Evolutionary conservation across 2,329 filamentous ascomycete species (phyloP).

Genomic region (Beauveria sp.): DNA sequence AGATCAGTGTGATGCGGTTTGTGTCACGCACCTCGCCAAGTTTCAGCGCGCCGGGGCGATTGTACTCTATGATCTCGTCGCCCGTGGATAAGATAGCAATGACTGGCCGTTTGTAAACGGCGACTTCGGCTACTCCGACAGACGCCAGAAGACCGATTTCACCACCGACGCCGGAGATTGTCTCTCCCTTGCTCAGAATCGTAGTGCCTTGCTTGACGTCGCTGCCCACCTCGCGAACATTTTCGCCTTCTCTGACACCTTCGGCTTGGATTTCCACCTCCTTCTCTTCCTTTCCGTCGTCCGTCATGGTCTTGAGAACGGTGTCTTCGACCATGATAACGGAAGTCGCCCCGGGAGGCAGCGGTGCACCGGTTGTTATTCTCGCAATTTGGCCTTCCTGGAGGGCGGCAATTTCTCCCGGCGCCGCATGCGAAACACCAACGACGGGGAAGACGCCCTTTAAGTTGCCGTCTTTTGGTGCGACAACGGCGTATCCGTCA

Average conservation of each 20-base stretch:
- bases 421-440: constrained; percentile 76
- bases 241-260: constrained; percentile 69
- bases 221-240: constrained; percentile 84
- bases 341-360: constrained; percentile 80
- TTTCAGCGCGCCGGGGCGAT: constrained; percentile 52
- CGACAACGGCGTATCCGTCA: constrained; percentile 86
- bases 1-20: constrained; percentile 81
- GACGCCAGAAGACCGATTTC: constrained; percentile 87
- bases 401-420: constrained; percentile 57
- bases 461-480: constrained; percentile 51
- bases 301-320: constrained; percentile 62
- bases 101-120: constrained; percentile 66
- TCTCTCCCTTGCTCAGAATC: constrained; percentile 69
- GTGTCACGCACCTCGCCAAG: constrained; percentile 88
- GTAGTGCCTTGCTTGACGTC: constrained; percentile 64
- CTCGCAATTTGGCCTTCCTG: constrained; percentile 71
- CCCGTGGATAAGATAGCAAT: constrained; percentile 89
- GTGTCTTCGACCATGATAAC: constrained; percentile 95
- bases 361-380: constrained; percentile 89
- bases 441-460: constrained; percentile 81
- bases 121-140: constrained; percentile 65
- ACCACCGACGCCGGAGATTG: constrained; percentile 79
- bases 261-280: constrained; percentile 80
- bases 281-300: constrained; percentile 76
- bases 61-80: constrained; percentile 81